phyloP scores from a whole-genome alignment of 768 basidiomycete species.

The Trametes elegans region DNA sequence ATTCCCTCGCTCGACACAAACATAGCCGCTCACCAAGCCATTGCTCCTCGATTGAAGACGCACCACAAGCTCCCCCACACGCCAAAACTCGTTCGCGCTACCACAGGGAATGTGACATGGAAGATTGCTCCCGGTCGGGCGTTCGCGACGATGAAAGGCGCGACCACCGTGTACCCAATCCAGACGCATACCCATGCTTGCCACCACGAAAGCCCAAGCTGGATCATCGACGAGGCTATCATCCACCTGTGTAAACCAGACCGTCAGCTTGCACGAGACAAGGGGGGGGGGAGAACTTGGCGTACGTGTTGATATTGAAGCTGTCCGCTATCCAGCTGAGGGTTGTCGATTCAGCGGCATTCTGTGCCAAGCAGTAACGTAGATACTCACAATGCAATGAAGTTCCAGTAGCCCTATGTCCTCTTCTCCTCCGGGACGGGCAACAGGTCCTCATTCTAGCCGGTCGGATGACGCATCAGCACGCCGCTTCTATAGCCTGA shows the following conservation, averaged over 20 bases:
- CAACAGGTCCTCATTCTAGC: constrained; percentile 68
- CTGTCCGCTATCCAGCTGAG: constrained; percentile 76
- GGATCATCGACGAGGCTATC: constrained; percentile 75
- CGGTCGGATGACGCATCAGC: not conserved
- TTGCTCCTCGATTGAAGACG: constrained; percentile 70
- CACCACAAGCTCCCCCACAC: constrained; percentile 79
- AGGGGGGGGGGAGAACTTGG: constrained; percentile 8
- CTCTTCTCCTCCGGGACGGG: constrained; percentile 65
- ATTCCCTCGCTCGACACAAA: not conserved
- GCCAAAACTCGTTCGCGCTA: constrained; percentile 74
- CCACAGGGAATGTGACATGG: constrained; percentile 76
- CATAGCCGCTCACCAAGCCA: constrained; percentile 56
- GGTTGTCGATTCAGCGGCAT: not conserved
- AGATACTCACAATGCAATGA: constrained; percentile 56
- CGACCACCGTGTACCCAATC: constrained; percentile 42
- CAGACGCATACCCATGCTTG: constrained; percentile 82
- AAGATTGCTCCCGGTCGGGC: constrained; percentile 76
- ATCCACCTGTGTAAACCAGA: constrained; percentile 51
- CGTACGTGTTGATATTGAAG: constrained; percentile 77
- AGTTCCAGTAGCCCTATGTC: constrained; percentile 66
- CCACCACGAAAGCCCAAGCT: constrained; percentile 77
- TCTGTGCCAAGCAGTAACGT: constrained; percentile 2
- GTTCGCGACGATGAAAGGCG: constrained; percentile 74
- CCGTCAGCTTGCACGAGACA: not conserved
- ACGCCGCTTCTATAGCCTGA: constrained; percentile 16